phyloP scores from a whole-genome alignment of 441 rosid genomes.

The Euphorbia schlechtendalii region DNA sequence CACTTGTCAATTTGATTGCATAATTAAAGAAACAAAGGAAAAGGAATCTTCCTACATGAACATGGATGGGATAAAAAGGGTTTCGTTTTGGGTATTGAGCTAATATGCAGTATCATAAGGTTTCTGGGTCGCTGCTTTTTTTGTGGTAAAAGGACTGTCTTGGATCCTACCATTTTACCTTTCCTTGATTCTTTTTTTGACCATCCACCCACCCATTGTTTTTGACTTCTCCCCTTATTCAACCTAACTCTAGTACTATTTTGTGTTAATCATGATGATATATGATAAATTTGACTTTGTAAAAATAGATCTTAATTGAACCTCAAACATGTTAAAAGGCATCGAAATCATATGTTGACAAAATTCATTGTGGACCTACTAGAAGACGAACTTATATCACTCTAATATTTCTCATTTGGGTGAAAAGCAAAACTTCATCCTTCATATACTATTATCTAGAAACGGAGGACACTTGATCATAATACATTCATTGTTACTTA shows the following conservation, averaged over 20 bases:
- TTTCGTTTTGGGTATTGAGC: neutral
- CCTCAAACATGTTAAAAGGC: too few species aligned
- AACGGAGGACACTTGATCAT: neutral
- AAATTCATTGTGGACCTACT: too few species aligned
- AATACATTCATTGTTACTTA: neutral
- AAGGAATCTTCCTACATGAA: conserved; percentile 18
- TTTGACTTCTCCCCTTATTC: neutral
- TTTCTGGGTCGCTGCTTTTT: neutral
- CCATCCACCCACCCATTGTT: too few species aligned
- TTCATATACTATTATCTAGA: neutral
- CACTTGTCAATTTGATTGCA: too few species aligned
- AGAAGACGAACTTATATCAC: too few species aligned
- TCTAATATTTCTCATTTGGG: too few species aligned
- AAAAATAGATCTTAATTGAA: too few species aligned
- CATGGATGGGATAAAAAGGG: conserved; percentile 18
- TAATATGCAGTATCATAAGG: neutral
- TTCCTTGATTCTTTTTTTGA: conserved; percentile 28
- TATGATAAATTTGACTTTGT: neutral
- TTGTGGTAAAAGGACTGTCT: conserved; percentile 20
- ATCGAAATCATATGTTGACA: too few species aligned
- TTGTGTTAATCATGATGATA: too few species aligned
- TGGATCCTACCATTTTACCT: conserved; percentile 28
- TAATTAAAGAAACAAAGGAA: conserved; percentile 14
- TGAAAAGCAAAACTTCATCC: conserved; percentile 13
- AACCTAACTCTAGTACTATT: neutral